Base-by-base conservation (phyloP, 345 rosid genomes). In the Atalantia buxifolia region DNA sequence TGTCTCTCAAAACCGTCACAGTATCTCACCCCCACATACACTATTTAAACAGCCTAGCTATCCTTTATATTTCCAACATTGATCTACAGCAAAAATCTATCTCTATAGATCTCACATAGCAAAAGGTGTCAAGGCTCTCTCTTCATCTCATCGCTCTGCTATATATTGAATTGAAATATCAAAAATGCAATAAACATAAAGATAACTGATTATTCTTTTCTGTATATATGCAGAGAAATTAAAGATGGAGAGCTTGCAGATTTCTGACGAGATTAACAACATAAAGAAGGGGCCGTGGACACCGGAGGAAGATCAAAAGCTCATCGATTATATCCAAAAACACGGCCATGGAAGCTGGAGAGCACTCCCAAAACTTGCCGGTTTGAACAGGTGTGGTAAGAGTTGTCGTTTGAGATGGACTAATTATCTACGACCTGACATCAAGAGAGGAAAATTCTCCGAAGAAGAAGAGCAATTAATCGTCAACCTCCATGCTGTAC, bases 291-390 rank as follows among this genome's bases (percentile, higher is more conserved):
- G 97, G 50, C 93, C 97, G 25, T 92, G 97, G 97, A 89, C 91
- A 10, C 89, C 87, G 24, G 95, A 92, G 33, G 97, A 92, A 67
- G 97, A 92, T 38, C 69, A 68, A 42, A 87, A 81, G 80, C 86
- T 92, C 56, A 76, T 87, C 4, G 89, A 87, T 75, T 85, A 83
- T 81, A 88, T 92, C 59, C 80, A 82, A 67, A 77, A 85, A 31
- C 81, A 91, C 22, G 97, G 93, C 35, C 92, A 88, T 86, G 93
- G 92, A 85, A 92, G 93, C 62, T 92, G 97, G 97, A 87, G 91
- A 83, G 91, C 92, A 55, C 92, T 91, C 71, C 95, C 97, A 0
- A 86, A 78, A 80, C 90, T 86, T 66, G 93, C 95, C 12, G 95
- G 97, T 27, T 75, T 91, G 65, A 91, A 92, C 77, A 81, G 97